Evolutionary conservation across 345 rosid genomes (phyloP).

Genomic region (Citrus medica): DNA sequence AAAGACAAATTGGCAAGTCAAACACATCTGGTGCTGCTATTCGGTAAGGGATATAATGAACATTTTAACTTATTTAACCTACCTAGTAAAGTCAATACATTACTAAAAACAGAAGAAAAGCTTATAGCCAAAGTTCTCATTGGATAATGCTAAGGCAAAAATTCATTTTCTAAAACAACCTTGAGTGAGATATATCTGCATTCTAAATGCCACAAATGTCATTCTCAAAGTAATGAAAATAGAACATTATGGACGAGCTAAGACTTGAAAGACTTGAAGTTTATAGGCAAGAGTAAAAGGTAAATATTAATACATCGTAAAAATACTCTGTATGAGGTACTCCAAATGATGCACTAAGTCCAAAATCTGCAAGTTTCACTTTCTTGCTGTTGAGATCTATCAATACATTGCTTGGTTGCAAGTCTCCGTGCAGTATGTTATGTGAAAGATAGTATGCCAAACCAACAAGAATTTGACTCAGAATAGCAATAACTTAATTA

Average conservation of each 20-base stretch:
- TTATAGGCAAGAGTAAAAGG: neutral
- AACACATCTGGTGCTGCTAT: neutral
- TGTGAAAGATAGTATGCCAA: constrained; percentile 42
- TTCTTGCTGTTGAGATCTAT: constrained; percentile 37
- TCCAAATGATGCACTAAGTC: constrained; percentile 36
- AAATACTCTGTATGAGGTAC: constrained; percentile 35
- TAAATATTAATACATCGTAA: constrained; percentile 27
- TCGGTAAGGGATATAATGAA: neutral
- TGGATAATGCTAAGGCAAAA: neutral
- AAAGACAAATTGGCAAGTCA: neutral
- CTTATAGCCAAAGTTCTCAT: neutral
- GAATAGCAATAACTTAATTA: too few relatives aligned
- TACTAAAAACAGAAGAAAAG: neutral
- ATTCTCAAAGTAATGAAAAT: neutral
- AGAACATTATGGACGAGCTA: neutral
- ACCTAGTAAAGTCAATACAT: neutral
- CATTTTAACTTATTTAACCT: neutral
- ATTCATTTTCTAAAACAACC: neutral
- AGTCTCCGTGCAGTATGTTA: constrained; percentile 45
- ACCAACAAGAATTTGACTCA: constrained; percentile 4
- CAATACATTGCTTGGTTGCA: constrained; percentile 47
- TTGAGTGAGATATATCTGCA: neutral
- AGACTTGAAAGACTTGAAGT: neutral
- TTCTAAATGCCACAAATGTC: neutral
- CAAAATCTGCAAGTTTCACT: constrained; percentile 56